These are phyloP conservation scores for Fomitopsis serialis DNA, from an alignment of 768 basidiomycete genomes.

Conservation along the genomic window DNA sequence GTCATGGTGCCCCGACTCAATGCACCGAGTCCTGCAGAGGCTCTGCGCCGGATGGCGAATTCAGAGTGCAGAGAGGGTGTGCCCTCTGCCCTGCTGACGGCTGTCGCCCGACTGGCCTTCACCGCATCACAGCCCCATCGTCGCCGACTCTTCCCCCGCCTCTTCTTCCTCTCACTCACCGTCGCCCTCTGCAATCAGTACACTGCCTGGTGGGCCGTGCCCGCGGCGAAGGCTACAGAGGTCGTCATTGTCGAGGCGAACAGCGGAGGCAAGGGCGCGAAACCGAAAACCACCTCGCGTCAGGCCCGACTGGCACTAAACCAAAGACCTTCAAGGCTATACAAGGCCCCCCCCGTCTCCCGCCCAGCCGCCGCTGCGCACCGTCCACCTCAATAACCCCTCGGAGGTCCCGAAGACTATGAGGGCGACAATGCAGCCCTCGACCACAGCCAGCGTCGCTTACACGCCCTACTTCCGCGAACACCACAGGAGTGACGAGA, in stretches of 20 bases:
- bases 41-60: constrained; percentile 8
- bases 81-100: constrained; percentile 2
- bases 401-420: constrained; percentile 73
- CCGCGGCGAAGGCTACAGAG: constrained; percentile 9
- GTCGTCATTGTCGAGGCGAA: background rate
- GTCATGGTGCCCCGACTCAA: too few relatives aligned
- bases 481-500: constrained; percentile 52
- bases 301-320: constrained; percentile 29
- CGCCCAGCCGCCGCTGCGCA: constrained; percentile 49
- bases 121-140: constrained; percentile 17
- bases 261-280: constrained; percentile 13
- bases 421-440: constrained; percentile 60
- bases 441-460: constrained; percentile 56
- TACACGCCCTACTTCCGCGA: constrained; percentile 42
- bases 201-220: background rate
- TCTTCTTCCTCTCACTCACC: constrained; percentile 4
- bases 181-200: background rate
- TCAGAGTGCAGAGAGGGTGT: constrained; percentile 6
- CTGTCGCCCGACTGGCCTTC: constrained; percentile 14
- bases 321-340: constrained; percentile 43
- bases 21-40: background rate
- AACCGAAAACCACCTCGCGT: constrained; percentile 22
- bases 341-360: constrained; percentile 59
- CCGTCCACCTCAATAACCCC: constrained; percentile 64
- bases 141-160: constrained; percentile 10